A percentile compares a stretch with the other conserved stretches of the same genome.
Conservation (phyloP, 345 rosid genomes). For the Eucalyptus leucophloia region DNA sequence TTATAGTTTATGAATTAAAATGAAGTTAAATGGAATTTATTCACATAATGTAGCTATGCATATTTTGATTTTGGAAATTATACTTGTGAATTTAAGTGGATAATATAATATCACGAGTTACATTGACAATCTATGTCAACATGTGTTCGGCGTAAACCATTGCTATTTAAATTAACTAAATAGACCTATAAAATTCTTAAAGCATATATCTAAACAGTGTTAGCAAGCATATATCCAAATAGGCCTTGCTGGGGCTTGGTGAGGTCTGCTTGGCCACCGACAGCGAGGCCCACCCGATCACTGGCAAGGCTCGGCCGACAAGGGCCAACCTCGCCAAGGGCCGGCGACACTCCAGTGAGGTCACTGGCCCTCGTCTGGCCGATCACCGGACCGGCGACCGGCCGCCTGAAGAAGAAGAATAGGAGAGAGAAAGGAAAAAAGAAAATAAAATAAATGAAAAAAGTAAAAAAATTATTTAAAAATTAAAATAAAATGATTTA, state of each 20-base stretch:
- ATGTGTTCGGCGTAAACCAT: not conserved
- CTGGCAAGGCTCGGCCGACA: fast-evolving
- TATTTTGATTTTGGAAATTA: not conserved
- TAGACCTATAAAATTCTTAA: not conserved
- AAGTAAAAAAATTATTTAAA: too few relatives aligned
- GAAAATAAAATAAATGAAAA: too few relatives aligned
- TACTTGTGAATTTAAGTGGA: not conserved
- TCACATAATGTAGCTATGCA: not conserved
- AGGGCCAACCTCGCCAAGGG: too few relatives aligned
- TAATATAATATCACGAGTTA: not conserved
- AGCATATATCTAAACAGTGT: not conserved
- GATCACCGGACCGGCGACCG: fast-evolving
- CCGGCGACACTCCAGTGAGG: fast-evolving
- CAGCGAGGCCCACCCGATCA: fast-evolving
- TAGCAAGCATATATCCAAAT: not conserved
- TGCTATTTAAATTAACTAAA: not conserved
- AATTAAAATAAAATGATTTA: too few relatives aligned
- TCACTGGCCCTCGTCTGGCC: too few relatives aligned
- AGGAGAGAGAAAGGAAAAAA: too few relatives aligned
- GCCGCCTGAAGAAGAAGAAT: too few relatives aligned
- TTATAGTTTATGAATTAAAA: not conserved
- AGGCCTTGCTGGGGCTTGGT: fast-evolving
- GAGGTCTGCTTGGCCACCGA: fast-evolving
- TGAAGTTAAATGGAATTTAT: not conserved
- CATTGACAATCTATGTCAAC: not conserved